These are phyloP conservation scores for Immersiporthe knoxdaviesiana DNA, from an alignment of 2,329 filamentous ascomycete species.

Conservation along the genomic window DNA sequence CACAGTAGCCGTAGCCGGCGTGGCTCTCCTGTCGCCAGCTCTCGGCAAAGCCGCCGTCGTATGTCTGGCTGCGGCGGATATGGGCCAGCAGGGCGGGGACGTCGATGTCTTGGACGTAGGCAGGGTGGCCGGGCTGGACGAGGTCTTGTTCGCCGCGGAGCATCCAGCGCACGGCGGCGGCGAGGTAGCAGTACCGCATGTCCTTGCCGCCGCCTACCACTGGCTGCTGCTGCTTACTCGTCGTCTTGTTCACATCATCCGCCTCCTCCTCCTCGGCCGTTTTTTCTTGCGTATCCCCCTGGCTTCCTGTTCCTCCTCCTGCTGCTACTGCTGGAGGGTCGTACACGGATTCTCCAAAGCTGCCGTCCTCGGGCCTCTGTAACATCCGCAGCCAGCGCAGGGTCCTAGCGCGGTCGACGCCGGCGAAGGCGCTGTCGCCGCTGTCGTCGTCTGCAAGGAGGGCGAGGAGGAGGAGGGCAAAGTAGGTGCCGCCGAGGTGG, in stretches of 20 bases:
- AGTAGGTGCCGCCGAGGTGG: conserved; percentile 86
- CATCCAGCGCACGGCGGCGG: conserved; percentile 80
- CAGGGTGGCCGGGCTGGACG: conserved; percentile 51
- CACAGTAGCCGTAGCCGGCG: conserved; percentile 90
- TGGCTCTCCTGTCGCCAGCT: conserved; percentile 81
- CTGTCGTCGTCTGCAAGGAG: conserved; percentile 46
- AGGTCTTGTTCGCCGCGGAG: conserved; percentile 68
- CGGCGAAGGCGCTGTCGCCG: conserved; percentile 54
- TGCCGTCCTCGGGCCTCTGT: conserved; percentile 77
- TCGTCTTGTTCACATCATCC: neutral
- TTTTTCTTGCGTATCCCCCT: no score
- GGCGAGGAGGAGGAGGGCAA: conserved; percentile 77
- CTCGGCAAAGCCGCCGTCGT: conserved; percentile 84
- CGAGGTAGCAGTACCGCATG: conserved; percentile 86
- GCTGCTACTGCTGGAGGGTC: conserved; percentile 41
- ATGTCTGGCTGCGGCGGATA: conserved; percentile 67
- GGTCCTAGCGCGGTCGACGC: conserved; percentile 69
- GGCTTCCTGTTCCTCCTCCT: no score
- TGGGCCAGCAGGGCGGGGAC: conserved; percentile 70
- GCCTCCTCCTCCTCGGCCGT: conserved; percentile 31
- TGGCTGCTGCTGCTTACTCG: no score
- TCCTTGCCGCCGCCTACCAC: conserved; percentile 78
- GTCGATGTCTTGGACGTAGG: conserved; percentile 72
- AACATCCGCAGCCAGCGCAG: conserved; percentile 74
- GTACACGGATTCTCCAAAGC: conserved; percentile 82